Base-by-base conservation (phyloP, 2,329 filamentous ascomycete species). In the Fusarium bulbicola region DNA sequence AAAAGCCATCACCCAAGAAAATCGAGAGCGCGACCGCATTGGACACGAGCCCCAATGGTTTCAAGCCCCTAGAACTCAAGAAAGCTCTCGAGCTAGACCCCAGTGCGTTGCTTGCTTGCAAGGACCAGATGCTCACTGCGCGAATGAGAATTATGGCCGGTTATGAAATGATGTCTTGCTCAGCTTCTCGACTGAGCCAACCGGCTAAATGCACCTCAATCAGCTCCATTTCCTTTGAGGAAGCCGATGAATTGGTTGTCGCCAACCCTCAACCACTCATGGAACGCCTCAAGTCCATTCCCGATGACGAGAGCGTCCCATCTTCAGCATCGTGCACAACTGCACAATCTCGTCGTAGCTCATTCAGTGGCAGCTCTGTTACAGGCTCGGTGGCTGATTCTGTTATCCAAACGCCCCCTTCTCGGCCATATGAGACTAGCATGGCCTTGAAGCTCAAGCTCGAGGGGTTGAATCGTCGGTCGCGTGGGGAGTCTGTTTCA, bases 401-500 rank as follows among this genome's bases (percentile, higher is more conserved):
- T 18, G 6, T 30, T 2, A 32, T 47, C 14, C 49, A 46, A 5
- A 36, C 28, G 1, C 39, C 61, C 1, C 52, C 46, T 9, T 66
- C 58, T 13, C 63, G 63, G 21, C 58, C 72, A 9, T 62, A 40
- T 8, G 63, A 73, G 18, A 50, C 66, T 1, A 65, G 50, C 12
- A 65, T 66, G 6, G 62, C 62, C 0, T 10, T 70, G 0, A 49
- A 63, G 0, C 20, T 70, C 11, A 76, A 74, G 6, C 54, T 76
- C 0, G 40, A 64, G 0, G 72, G 74, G 0, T 24, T 76, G 9
- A 76, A 76, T 0, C 54, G 67, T 1, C 47, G 74, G 0, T 63
- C 72, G 0, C 54, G 67, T 11, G 26, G 59, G 5, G 42, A 59
- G 15, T 67, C 72, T 8, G 6, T 42, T 3, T 37, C 47, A 0